Conservation (phyloP, 2,329 filamentous ascomycete genomes). For the Neoscytalidium dimidiatum region DNA sequence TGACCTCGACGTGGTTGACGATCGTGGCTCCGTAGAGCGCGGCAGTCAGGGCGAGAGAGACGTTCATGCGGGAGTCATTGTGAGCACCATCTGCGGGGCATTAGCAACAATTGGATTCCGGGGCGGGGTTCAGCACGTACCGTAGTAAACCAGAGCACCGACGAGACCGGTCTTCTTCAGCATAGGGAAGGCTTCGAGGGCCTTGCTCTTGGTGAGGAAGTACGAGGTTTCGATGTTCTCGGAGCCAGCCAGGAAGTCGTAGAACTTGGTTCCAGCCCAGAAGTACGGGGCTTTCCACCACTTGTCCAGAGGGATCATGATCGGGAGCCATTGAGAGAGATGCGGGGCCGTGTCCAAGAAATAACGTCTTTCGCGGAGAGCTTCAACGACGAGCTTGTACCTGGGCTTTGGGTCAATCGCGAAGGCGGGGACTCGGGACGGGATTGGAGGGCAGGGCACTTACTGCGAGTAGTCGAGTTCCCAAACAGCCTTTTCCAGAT, state of each 20-base stretch:
- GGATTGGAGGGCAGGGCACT: slow-evolving; percentile 22
- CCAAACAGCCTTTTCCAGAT: slow-evolving; percentile 84
- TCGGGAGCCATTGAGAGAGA: slow-evolving; percentile 77
- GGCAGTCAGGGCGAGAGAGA: slow-evolving; percentile 83
- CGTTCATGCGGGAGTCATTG: slow-evolving; percentile 92
- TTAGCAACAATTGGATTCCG: slow-evolving; percentile 27
- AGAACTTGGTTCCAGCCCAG: slow-evolving; percentile 77
- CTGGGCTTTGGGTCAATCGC: slow-evolving; percentile 25
- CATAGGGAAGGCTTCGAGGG: slow-evolving; percentile 86
- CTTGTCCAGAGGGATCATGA: slow-evolving; percentile 78
- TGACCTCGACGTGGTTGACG: slow-evolving; percentile 82
- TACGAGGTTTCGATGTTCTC: slow-evolving; percentile 90
- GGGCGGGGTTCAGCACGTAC: slow-evolving; percentile 35
- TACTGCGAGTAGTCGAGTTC: slow-evolving; percentile 81
- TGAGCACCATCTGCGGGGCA: slow-evolving; percentile 70
- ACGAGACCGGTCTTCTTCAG: slow-evolving; percentile 76
- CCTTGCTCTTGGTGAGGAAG: slow-evolving; percentile 83
- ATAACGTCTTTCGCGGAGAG: slow-evolving; percentile 78
- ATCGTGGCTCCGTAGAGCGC: slow-evolving; percentile 84
- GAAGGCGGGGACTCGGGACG: not conserved
- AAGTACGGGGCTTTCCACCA: slow-evolving; percentile 85
- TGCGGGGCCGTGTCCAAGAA: slow-evolving; percentile 83
- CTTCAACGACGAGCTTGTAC: slow-evolving; percentile 75
- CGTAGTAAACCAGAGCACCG: slow-evolving; percentile 85
- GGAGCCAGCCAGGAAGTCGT: slow-evolving; percentile 80